Conservation (phyloP, 768 basidiomycete genomes). For the Agrocybe praecox region DNA sequence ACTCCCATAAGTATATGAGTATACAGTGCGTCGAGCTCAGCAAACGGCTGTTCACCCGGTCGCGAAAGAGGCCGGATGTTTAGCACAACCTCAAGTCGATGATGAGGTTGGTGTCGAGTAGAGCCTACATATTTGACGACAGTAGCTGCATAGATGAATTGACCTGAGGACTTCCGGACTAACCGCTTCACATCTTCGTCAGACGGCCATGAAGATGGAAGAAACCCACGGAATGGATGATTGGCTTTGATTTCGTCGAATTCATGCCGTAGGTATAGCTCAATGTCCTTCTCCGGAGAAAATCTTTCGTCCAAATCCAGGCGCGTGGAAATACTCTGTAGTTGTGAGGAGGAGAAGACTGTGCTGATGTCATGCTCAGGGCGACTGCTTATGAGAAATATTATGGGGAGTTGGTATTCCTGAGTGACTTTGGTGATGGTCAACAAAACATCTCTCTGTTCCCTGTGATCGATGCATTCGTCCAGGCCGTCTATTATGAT, state of each 20-base stretch:
- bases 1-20: neutral
- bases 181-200: neutral
- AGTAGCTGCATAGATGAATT: conserved; percentile 2
- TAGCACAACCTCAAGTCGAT: neutral
- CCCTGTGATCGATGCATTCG: conserved; percentile 11
- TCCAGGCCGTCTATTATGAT: conserved; percentile 10
- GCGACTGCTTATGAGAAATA: conserved; percentile 11
- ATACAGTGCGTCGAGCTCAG: neutral
- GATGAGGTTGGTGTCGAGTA: neutral
- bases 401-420: neutral
- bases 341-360: neutral
- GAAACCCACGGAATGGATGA: neutral
- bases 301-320: conserved; percentile 8
- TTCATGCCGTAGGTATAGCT: neutral
- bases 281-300: conserved; percentile 5
- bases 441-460: conserved; percentile 4
- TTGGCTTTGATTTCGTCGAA: neutral
- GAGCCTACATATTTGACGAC: neutral
- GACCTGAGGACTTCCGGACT: neutral
- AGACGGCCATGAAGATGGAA: neutral
- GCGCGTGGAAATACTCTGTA: neutral
- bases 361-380: conserved; percentile 6
- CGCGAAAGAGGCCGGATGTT: neutral
- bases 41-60: neutral
- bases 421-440: neutral